phyloP scores from a whole-genome alignment of 2,329 filamentous ascomycete species.

The Rhexocercosporidium sp. region DNA sequence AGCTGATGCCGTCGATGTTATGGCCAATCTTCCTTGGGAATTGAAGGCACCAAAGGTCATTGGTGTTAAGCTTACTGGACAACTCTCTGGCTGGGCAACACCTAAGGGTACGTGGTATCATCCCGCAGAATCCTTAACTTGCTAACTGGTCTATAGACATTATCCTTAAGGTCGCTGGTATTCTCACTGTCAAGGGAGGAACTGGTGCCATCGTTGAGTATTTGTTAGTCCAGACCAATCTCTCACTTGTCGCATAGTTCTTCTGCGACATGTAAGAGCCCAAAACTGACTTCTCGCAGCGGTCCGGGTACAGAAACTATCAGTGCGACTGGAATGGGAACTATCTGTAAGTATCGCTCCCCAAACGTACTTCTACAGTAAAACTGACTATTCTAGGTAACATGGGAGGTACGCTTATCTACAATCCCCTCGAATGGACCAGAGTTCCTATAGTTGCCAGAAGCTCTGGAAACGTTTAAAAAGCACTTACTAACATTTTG shows the following conservation, averaged over 20 bases:
- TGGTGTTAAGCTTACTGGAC: constrained; percentile 91
- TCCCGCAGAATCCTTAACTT: constrained; percentile 7
- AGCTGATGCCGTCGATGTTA: constrained; percentile 97
- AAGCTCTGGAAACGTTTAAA: background rate
- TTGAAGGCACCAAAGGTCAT: constrained; percentile 97
- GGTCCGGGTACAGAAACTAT: constrained; percentile 75
- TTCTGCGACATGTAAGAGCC: background rate
- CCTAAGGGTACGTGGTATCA: constrained; percentile 74
- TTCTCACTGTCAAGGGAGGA: constrained; percentile 96
- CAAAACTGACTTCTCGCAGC: too few relatives aligned
- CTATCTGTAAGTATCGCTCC: constrained; percentile 70
- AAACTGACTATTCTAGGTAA: constrained; percentile 12
- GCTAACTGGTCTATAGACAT: constrained; percentile 66
- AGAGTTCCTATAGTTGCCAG: constrained; percentile 54
- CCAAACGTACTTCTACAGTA: background rate
- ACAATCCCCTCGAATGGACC: background rate
- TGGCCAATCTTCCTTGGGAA: constrained; percentile 97
- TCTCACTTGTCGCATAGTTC: background rate
- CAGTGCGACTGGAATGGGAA: constrained; percentile 86
- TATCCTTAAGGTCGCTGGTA: constrained; percentile 95
- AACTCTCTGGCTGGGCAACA: constrained; percentile 87
- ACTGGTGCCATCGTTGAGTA: constrained; percentile 91
- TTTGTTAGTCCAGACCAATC: constrained; percentile 19
- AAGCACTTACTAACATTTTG: background rate
- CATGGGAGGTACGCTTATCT: constrained; percentile 9